These are phyloP conservation scores for Puccinia brachypodii DNA, from an alignment of 1,284 basidiomycete genomes.

Conservation along the genomic window DNA sequence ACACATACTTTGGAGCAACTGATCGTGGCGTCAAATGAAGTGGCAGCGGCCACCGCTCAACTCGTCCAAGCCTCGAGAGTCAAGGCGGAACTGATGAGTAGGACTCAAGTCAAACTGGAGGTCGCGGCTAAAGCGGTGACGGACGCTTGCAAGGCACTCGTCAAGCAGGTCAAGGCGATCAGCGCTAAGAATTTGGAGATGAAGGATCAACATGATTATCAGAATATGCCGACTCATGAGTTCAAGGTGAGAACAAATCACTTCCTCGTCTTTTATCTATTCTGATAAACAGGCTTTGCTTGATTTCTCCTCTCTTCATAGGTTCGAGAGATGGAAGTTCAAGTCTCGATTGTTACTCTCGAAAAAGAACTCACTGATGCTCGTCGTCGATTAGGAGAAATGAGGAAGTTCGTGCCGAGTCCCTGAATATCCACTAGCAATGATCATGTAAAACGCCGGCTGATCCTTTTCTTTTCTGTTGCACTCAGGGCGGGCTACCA, in stretches of 20 bases:
- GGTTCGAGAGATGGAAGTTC: conserved; percentile 92
- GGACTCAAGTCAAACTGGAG: conserved; percentile 94
- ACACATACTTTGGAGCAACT: conserved; percentile 97
- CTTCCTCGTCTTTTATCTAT: not conserved
- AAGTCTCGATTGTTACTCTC: conserved; percentile 92
- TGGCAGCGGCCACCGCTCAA: conserved; percentile 93
- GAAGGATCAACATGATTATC: conserved; percentile 83
- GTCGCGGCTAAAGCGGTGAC: conserved; percentile 96
- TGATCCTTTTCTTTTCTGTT: not conserved
- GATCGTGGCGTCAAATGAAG: conserved; percentile 98
- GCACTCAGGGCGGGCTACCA: conserved; percentile 38
- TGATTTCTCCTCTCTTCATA: not conserved
- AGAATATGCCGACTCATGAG: conserved; percentile 86
- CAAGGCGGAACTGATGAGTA: conserved; percentile 97
- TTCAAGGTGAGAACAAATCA: conserved; percentile 70
- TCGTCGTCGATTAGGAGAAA: conserved; percentile 55
- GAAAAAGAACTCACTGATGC: conserved; percentile 80
- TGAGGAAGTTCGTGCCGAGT: conserved; percentile 49
- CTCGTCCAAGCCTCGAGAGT: conserved; percentile 97
- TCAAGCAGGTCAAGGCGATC: conserved; percentile 93
- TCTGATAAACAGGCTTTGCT: conserved; percentile 12
- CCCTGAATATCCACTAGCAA: not conserved
- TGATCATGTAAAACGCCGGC: not conserved
- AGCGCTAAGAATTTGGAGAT: conserved; percentile 72
- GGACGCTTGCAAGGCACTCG: conserved; percentile 95